These are phyloP conservation scores for Chytridium lagenaria DNA, from an alignment of 371 early-diverging fungal species.

Conservation along the genomic window DNA sequence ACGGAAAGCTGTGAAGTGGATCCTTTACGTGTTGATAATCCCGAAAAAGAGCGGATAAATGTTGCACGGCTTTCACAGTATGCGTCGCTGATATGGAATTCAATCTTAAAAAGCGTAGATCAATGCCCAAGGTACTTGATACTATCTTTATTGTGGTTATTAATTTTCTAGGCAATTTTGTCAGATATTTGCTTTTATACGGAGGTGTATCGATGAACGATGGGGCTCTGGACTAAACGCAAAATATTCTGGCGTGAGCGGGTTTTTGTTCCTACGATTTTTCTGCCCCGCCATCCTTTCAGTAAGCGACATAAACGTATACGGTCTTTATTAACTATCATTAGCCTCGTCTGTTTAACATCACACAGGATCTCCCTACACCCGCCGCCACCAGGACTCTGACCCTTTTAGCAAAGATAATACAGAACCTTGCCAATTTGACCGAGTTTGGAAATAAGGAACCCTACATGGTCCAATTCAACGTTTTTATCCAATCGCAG, in stretches of 20 bases:
- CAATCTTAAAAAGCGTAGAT: slow-evolving; percentile 38
- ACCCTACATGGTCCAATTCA: slow-evolving; percentile 69
- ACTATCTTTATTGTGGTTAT: neutral
- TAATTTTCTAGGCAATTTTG: slow-evolving; percentile 32
- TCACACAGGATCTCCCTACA: slow-evolving; percentile 69
- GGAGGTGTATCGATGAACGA: slow-evolving; percentile 20
- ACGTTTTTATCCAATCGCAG: slow-evolving; percentile 40
- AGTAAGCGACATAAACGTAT: slow-evolving; percentile 23
- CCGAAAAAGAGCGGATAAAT: slow-evolving; percentile 40
- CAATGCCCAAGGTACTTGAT: slow-evolving; percentile 40
- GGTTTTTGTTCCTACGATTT: slow-evolving; percentile 81
- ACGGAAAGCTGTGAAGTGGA: slow-evolving; percentile 66
- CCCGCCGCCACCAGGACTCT: slow-evolving; percentile 66
- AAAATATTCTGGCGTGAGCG: slow-evolving; percentile 57
- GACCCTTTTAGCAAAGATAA: slow-evolving; percentile 80
- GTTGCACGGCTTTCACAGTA: slow-evolving; percentile 32
- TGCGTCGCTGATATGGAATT: slow-evolving; percentile 43
- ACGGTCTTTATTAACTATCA: neutral
- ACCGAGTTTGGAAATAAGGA: slow-evolving; percentile 78
- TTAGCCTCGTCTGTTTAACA: slow-evolving; percentile 75
- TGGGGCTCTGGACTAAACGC: slow-evolving; percentile 31
- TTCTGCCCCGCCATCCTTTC: slow-evolving; percentile 86
- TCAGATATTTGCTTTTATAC: slow-evolving; percentile 43
- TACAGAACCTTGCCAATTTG: slow-evolving; percentile 81
- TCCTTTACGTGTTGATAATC: slow-evolving; percentile 39